Conservation (phyloP, 2,329 filamentous ascomycete species). For the Nemania diffusa region DNA sequence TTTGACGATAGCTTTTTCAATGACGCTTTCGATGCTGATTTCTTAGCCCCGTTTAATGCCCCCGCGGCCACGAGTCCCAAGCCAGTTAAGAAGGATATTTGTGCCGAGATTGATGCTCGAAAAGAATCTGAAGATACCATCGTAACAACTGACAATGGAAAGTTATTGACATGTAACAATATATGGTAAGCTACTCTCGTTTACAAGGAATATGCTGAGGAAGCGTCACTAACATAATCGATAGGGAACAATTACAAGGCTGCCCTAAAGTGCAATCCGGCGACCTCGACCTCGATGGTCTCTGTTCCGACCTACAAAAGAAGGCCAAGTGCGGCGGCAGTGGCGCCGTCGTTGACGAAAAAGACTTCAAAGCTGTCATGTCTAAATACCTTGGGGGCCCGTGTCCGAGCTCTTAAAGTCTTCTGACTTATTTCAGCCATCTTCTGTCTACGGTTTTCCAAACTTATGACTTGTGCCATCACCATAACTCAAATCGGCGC, state of each 20-base stretch:
- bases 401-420: constrained; percentile 23
- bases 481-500: constrained; percentile 29
- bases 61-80: constrained; percentile 54
- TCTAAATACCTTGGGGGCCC: constrained; percentile 63
- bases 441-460: constrained; percentile 15
- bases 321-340: constrained; percentile 95
- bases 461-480: constrained; percentile 30
- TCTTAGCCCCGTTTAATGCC: constrained; percentile 83
- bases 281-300: constrained; percentile 90
- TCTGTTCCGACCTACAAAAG: constrained; percentile 91
- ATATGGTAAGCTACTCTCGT: constrained; percentile 77
- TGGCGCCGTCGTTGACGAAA: constrained; percentile 88
- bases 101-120: constrained; percentile 80
- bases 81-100: constrained; percentile 68
- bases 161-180: constrained; percentile 85
- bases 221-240: constrained; percentile 53
- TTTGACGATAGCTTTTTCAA: constrained; percentile 77
- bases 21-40: constrained; percentile 84
- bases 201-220: background rate
- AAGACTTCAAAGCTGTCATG: constrained; percentile 85
- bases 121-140: constrained; percentile 78
- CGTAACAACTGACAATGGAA: constrained; percentile 63
- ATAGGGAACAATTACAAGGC: constrained; percentile 87
- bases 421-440: constrained; percentile 3
- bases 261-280: constrained; percentile 89